Percentiles rank a stretch among this genome's conserved stretches.
Evolutionary conservation across 2,329 filamentous ascomycete genomes (phyloP).

Genomic region (Aquanectria penicillioides): DNA sequence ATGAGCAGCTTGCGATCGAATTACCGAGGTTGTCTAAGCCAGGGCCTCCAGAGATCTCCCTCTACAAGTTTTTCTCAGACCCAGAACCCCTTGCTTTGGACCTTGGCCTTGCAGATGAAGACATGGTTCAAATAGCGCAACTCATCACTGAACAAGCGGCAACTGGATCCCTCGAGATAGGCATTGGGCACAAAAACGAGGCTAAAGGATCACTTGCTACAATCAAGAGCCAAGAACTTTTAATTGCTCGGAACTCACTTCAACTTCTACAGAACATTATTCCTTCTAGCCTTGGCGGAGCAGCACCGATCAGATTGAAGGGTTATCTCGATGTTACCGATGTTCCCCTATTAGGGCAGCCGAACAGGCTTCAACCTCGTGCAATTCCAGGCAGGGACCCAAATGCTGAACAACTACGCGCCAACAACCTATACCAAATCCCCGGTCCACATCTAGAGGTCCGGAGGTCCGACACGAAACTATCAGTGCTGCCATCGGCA

Average conservation of each 20-base stretch:
- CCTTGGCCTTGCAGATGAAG: slow-evolving; percentile 62
- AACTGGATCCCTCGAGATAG: slow-evolving; percentile 57
- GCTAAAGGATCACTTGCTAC: slow-evolving; percentile 38
- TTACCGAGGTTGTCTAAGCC: slow-evolving; percentile 59
- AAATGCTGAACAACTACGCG: slow-evolving; percentile 57
- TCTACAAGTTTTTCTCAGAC: slow-evolving; percentile 67
- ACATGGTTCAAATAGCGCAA: slow-evolving; percentile 74
- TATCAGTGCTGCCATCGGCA: slow-evolving; percentile 80
- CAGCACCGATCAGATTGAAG: slow-evolving; percentile 53
- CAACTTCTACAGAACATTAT: slow-evolving; percentile 58
- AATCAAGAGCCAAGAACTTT: slow-evolving; percentile 54
- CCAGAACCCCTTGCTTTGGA: slow-evolving; percentile 63
- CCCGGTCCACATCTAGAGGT: slow-evolving; percentile 77
- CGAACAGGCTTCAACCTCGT: slow-evolving; percentile 62
- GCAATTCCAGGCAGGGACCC: slow-evolving; percentile 54
- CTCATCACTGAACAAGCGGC: slow-evolving; percentile 77
- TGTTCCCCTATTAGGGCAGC: slow-evolving; percentile 62
- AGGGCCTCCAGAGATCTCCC: slow-evolving; percentile 59
- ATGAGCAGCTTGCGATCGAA: slow-evolving; percentile 60
- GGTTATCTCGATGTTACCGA: slow-evolving; percentile 67
- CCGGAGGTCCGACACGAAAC: slow-evolving; percentile 72
- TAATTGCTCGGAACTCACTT: slow-evolving; percentile 58
- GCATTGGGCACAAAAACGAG: slow-evolving; percentile 34
- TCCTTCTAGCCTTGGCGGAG: slow-evolving; percentile 55
- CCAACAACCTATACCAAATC: slow-evolving; percentile 69